Percentiles rank a stretch among this genome's conserved stretches.
Evolutionary conservation across 257 asterid genomes (phyloP).

Genomic region (Solanum chiquidenum): DNA sequence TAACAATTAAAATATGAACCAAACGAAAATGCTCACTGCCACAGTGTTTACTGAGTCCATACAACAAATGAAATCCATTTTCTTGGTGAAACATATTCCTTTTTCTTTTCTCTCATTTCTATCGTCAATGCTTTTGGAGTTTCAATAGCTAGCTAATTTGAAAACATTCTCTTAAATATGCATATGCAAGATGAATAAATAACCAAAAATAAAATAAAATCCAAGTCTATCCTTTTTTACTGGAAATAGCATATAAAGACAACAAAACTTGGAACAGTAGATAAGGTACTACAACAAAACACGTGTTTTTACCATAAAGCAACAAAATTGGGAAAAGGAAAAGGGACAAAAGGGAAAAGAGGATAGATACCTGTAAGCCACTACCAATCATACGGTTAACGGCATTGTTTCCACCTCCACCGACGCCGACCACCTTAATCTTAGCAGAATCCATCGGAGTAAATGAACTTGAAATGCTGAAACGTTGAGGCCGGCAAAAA

Average conservation of each 20-base stretch:
- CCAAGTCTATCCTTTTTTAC: neutral
- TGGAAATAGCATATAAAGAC: neutral
- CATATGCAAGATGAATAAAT: neutral
- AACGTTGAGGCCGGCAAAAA: conserved; percentile 24
- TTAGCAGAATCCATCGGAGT: conserved; percentile 65
- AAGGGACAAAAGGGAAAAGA: neutral
- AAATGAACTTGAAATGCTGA: conserved; percentile 42
- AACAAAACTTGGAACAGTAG: neutral
- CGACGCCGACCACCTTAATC: conserved; percentile 95
- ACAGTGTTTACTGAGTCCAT: neutral
- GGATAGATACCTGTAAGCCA: conserved; percentile 59
- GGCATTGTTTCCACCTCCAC: conserved; percentile 98
- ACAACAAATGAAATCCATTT: neutral
- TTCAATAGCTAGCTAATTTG: neutral
- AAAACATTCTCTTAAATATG: neutral
- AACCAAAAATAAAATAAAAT: neutral
- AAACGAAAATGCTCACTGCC: neutral
- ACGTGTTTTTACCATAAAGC: neutral
- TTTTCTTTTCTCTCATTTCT: neutral
- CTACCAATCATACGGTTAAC: conserved; percentile 96
- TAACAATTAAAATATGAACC: neutral
- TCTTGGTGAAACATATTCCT: neutral
- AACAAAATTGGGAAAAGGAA: neutral
- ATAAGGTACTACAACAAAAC: neutral
- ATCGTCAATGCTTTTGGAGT: neutral